Evolutionary conservation across 129 eudicot genomes (phyloP), one percentile per base, ranked within the genome.

Genomic region (Artemisia argyi): DNA sequence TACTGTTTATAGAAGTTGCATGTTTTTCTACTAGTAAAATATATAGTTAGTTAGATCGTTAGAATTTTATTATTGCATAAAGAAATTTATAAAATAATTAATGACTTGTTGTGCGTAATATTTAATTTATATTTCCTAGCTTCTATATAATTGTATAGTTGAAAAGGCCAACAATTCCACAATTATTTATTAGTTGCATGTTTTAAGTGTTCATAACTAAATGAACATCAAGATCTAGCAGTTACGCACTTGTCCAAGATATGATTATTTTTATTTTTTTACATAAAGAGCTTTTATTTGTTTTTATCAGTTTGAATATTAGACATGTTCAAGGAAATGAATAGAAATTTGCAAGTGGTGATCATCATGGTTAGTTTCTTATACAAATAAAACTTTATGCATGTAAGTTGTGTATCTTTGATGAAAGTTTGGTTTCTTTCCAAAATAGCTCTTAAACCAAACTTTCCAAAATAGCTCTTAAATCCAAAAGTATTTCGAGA

Each of bases 311-410:
- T 65, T 61, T 65, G 42, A 53, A 54, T 53, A 74, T 39, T 54
- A 53, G 49, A 22, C 79, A 74, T 74, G 73, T 39, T 74, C 17
- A 65, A 73, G 47, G 8, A 49, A 14, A 35, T 32, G 28, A 64
- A 54, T 74, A 57, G 73, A 74, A 39, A 64, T 39, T 65, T 74
- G 28, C 56, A 49, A 39, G 72, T 65, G 79, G 73, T 74, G 2
- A 24, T 24, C 65, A 74, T 65, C 66, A 74, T 74, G 79, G 79
- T 30, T 74, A 26, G 24, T 74, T 74, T 65, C 73, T 74, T 74
- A 39, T 35, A 42, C 16, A 20, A 74, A 52, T 39, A 15, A 53
- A 54, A 17, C 32, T 2, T 42, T 65, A 52, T 20, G 22, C 22
- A 20, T 5, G 44, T 26, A 9, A 39, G 15, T 24, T 26, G 30